Evolutionary conservation across 2,329 filamentous ascomycete genomes (phyloP).

Genomic region (Colletotrichum eremochloae): DNA sequence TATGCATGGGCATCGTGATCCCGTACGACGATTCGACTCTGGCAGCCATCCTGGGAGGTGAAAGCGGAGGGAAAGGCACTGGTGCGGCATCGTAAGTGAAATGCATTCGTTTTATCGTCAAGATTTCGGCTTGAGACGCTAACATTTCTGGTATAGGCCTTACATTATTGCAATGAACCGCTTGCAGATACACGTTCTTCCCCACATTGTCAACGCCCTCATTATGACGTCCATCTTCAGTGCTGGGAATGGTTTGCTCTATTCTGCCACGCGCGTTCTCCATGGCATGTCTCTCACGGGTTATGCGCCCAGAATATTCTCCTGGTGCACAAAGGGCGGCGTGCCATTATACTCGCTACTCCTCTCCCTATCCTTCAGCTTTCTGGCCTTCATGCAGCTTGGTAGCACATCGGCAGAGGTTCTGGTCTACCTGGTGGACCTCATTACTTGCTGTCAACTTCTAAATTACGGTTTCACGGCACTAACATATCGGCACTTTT

Average conservation of each 20-base stretch:
- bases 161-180: conserved; percentile 74
- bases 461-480: conserved; percentile 66
- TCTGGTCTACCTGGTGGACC: conserved; percentile 64
- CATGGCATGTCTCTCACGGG: conserved; percentile 69
- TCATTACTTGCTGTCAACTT: conserved; percentile 61
- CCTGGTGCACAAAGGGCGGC: conserved; percentile 68
- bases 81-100: conserved; percentile 63
- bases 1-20: conserved; percentile 76
- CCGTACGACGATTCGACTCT: conserved; percentile 63
- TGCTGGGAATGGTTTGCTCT: conserved; percentile 69
- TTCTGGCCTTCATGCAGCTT: conserved; percentile 66
- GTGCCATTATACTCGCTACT: conserved; percentile 71
- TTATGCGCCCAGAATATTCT: conserved; percentile 64
- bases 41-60: conserved; percentile 40
- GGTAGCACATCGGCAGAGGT: conserved; percentile 62
- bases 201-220: conserved; percentile 70
- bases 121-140: background rate
- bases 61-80: conserved; percentile 52
- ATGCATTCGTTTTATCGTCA: too few relatives aligned
- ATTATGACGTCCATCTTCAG: conserved; percentile 67
- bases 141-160: conserved; percentile 48
- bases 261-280: conserved; percentile 67
- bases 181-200: conserved; percentile 65
- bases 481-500: conserved; percentile 69
- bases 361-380: conserved; percentile 65